Evolutionary conservation across 169 alveolate species (phyloP).

Genomic region (Cytauxzoon felis): DNA sequence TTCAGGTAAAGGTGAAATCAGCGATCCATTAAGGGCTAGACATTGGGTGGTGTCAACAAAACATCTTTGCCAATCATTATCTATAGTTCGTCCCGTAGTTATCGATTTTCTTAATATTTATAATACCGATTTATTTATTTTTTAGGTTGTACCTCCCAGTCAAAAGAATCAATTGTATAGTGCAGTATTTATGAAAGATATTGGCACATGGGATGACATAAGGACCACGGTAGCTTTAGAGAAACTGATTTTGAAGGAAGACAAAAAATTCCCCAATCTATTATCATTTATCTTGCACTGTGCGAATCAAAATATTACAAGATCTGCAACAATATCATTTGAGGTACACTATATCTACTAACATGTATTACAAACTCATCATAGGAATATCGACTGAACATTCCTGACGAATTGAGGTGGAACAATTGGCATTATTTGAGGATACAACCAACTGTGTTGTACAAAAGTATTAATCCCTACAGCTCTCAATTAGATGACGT

Average conservation of each 20-base stretch:
- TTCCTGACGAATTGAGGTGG: slow-evolving; percentile 55
- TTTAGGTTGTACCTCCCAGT: slow-evolving; percentile 21
- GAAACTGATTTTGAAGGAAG: slow-evolving; percentile 34
- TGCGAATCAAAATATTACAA: slow-evolving; percentile 30
- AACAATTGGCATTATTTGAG: slow-evolving; percentile 51
- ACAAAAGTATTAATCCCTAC: slow-evolving; percentile 52
- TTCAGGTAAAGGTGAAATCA: not conserved
- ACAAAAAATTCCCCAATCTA: slow-evolving; percentile 11
- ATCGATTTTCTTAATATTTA: not conserved
- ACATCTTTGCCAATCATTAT: slow-evolving; percentile 54
- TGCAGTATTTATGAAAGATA: slow-evolving; percentile 45
- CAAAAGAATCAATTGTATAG: slow-evolving; percentile 32
- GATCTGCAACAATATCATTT: slow-evolving; percentile 39
- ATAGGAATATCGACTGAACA: slow-evolving; percentile 7
- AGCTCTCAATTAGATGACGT: slow-evolving; percentile 57
- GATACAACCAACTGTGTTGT: slow-evolving; percentile 41
- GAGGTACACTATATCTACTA: not conserved
- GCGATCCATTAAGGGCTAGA: not conserved
- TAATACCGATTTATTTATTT: not conserved
- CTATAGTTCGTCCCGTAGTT: slow-evolving; percentile 6
- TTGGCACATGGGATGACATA: slow-evolving; percentile 21
- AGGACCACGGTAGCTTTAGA: slow-evolving; percentile 48
- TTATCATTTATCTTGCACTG: slow-evolving; percentile 28
- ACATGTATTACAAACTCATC: no score
- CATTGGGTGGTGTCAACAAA: slow-evolving; percentile 47